Conservation (phyloP, 441 rosid genomes). For the Erodium chrysanthum region DNA sequence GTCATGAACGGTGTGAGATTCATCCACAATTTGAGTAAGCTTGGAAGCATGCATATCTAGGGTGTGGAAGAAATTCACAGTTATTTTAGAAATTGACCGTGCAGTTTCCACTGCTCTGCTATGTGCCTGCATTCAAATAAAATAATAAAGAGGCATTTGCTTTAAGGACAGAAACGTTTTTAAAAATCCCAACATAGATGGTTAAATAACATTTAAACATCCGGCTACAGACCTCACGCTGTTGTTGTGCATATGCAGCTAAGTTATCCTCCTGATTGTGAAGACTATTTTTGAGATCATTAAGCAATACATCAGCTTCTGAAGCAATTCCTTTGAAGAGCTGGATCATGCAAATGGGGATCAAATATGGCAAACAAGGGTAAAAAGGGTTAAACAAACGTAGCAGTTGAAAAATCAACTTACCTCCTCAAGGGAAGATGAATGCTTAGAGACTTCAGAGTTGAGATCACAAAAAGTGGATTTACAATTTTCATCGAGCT, state of each 20-base stretch:
- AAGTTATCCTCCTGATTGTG: too few species aligned
- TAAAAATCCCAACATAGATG: too few species aligned
- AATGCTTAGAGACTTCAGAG: constrained; percentile 80
- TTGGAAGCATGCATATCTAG: constrained; percentile 10
- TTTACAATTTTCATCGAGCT: constrained; percentile 59
- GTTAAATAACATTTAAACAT: background rate
- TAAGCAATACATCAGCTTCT: too few species aligned
- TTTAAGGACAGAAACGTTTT: too few species aligned
- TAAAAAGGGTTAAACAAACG: background rate
- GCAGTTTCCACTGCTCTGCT: constrained; percentile 7
- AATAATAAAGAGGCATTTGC: too few species aligned
- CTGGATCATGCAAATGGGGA: too few species aligned
- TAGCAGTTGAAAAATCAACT: constrained; percentile 22
- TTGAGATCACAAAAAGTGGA: constrained; percentile 61
- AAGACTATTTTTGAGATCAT: too few species aligned
- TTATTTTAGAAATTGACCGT: constrained; percentile 4
- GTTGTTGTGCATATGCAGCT: too few species aligned
- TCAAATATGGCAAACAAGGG: too few species aligned
- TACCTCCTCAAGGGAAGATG: constrained; percentile 68
- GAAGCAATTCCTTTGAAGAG: too few species aligned
- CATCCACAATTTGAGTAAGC: constrained; percentile 8
- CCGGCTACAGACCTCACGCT: background rate
- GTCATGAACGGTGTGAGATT: background rate
- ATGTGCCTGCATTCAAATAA: background rate
- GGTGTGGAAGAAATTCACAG: background rate